Evolutionary conservation across 257 asterid species (phyloP).

Genomic region (Solanum etuberosum): DNA sequence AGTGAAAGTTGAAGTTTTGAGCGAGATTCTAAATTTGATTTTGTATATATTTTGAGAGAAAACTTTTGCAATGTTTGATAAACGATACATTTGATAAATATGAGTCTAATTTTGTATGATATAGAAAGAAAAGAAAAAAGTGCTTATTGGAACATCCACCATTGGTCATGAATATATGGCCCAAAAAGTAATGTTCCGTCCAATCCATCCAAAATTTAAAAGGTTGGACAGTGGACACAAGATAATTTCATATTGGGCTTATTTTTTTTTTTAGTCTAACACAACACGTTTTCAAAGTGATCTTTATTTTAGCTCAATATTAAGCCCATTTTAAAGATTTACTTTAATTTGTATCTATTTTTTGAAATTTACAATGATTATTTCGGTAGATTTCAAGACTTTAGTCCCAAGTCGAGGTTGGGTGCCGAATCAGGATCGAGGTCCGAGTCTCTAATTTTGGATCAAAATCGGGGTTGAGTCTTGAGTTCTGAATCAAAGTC

Average conservation of each 20-base stretch:
- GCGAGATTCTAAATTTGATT: not conserved
- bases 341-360: too few relatives aligned
- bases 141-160: not conserved
- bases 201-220: not conserved
- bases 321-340: too few relatives aligned
- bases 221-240: not conserved
- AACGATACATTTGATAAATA: not conserved
- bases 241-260: too few relatives aligned
- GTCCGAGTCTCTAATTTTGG: not conserved
- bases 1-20: not conserved
- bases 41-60: not conserved
- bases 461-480: not conserved
- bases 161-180: not conserved
- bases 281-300: too few relatives aligned
- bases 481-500: too few relatives aligned
- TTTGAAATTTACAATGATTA: too few relatives aligned
- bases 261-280: not conserved
- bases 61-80: not conserved
- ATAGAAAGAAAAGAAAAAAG: not conserved
- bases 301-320: not conserved
- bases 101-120: not conserved
- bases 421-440: too few relatives aligned
- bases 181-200: not conserved
- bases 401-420: too few relatives aligned
- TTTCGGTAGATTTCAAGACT: not conserved